Evolutionary conservation across 192 early-diverging fungal genomes (phyloP), one percentile per base, ranked within the genome.

Genomic region (Coemansia sp.): DNA sequence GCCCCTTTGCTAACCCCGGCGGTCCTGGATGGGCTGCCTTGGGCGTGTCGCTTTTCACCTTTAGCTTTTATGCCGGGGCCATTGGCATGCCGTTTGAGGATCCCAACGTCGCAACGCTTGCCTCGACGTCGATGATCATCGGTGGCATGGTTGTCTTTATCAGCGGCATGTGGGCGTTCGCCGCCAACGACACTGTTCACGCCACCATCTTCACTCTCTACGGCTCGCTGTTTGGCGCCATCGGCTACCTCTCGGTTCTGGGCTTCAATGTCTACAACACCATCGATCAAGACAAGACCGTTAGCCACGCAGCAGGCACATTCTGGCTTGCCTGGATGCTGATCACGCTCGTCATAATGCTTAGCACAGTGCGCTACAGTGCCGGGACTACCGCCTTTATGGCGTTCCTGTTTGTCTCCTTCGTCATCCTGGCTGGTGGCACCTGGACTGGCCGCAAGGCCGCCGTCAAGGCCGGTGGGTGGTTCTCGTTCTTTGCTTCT

Each of bases 101-200:
- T 32, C 68, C 68, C 50, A 71, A 71, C 43, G 69, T 71, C 22
- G 67, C 68, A 18, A 71, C 68, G 1, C 69, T 71, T 23, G 69
- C 69, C 14, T 63, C 75, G 18, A 78, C 75, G 13, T 70, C 68
- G 51, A 40, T 78, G 43, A 56, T 78, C 37, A 59, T 78, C 30
- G 75, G 75, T 40, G 75, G 75, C 19, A 56, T 78, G 46, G 75
- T 78, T 4, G 68, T 78, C 17, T 71, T 78, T 46, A 50, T 71
- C 47, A 71, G 68, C 53, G 75, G 75, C 38, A 70, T 78, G 68
- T 90, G 86, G 89, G 84, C 90, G 66, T 90, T 89, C 71, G 78
- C 81, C 36, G 76, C 81, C 23, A 88, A 89, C 60, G 89, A 92
- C 61, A 88, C 87, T 3, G 89, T 92, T 68, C 86, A 88, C 71